Percentiles rank a stretch among this genome's conserved stretches.
These are phyloP conservation scores for Penicillium alfredii DNA, from an alignment of 495 filamentous ascomycete species.

Conservation along the genomic window DNA sequence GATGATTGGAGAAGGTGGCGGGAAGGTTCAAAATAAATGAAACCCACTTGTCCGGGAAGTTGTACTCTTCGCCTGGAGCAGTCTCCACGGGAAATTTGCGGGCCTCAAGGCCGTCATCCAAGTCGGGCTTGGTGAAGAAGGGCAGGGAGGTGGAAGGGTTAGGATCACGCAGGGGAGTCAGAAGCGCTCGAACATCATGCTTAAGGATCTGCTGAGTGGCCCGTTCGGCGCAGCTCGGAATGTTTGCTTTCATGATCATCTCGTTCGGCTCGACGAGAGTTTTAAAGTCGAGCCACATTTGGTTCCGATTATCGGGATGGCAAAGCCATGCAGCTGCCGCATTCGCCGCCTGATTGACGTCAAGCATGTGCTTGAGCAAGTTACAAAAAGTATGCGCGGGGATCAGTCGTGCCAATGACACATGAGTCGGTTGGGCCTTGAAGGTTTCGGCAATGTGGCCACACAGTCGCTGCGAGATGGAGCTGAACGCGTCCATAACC, in stretches of 20 bases:
- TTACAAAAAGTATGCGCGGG: conserved; percentile 86
- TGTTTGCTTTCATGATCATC: conserved; percentile 40
- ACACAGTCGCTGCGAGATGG: conserved; percentile 73
- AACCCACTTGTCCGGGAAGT: conserved; percentile 80
- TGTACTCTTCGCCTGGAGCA: conserved; percentile 42
- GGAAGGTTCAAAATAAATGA: conserved; percentile 73
- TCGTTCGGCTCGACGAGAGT: conserved; percentile 64
- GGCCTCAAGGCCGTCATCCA: conserved; percentile 29
- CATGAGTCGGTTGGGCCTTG: conserved; percentile 71
- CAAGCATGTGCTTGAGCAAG: conserved; percentile 73
- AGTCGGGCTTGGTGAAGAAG: conserved; percentile 41
- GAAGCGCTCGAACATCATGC: conserved; percentile 64
- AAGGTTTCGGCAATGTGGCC: conserved; percentile 73
- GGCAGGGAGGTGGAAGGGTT: conserved; percentile 26
- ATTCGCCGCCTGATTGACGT: conserved; percentile 82
- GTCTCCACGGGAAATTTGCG: conserved; percentile 34
- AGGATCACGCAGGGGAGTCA: conserved; percentile 43
- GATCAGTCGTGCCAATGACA: conserved; percentile 75
- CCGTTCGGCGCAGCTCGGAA: conserved; percentile 34
- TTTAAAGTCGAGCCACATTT: conserved; percentile 93
- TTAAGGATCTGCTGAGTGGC: conserved; percentile 63
- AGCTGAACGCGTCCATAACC: conserved; percentile 76
- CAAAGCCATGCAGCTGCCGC: conserved; percentile 45
- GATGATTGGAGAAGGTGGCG: conserved; percentile 63
- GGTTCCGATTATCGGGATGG: conserved; percentile 45